Base-by-base conservation (phyloP, 345 rosid species). In the Brassica rapa region DNA sequence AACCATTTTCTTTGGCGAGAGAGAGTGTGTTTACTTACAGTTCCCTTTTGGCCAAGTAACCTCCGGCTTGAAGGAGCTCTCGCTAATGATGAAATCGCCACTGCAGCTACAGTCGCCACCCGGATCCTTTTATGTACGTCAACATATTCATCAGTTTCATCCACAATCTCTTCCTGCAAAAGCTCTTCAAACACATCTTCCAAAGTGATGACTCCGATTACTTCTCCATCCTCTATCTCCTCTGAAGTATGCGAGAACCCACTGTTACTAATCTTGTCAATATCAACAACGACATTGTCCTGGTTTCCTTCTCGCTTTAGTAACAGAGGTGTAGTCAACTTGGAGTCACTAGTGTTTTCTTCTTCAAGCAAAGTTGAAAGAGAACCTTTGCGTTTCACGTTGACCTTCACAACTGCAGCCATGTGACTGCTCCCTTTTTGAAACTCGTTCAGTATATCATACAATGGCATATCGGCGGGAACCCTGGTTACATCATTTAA, bases 381-480 rank as follows among this genome's bases (percentile, higher is more conserved):
- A 82, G 75, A 80, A 72, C 68, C 73, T 85, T 86, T 89, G 77
- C 37, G 69, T 81, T 89, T 92, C 43, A 86, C 91, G 62, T 87
- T 91, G 53, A 86, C 85, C 83, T 86, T 91, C 72, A 93, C 99
- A 77, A 95, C 97, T 75, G 99, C 99, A 24, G 99, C 99, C 99
- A 95, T 95, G 79, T 95, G 99, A 84, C 99, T 95, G 86, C 99
- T 95, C 11, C 99, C 99, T 84, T 95, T 93, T 81, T 95, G 99
- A 83, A 95, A 95, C 85, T 95, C 99, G 21, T 95, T 95, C 70
- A 95, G 83, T 72, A 95, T 95, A 82, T 93, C 99, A 71, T 95
- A 95, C 41, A 95, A 67, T 46, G 99, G 99, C 98, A 95, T 95
- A 86, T 95, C 92, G 67, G 91, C 88, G 2, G 99, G 99, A 75